Conservation (phyloP, 208 protist genomes). For the Wallacemonas collosoma region DNA sequence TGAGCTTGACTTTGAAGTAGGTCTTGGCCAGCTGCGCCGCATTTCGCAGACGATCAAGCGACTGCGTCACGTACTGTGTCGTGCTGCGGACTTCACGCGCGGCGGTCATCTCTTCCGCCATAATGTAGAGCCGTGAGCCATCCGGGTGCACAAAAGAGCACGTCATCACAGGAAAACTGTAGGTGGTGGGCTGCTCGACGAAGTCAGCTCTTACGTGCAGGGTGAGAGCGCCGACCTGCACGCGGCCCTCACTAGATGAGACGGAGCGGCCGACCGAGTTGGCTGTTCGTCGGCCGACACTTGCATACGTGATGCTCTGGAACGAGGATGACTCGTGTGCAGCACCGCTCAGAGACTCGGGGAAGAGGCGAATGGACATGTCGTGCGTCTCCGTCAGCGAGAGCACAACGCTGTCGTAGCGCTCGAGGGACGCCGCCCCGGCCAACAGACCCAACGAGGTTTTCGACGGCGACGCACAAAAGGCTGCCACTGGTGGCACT, state of each 20-base stretch:
- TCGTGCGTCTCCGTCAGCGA: conserved; percentile 7
- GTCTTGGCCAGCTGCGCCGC: conserved; percentile 35
- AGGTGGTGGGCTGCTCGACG: conserved; percentile 24
- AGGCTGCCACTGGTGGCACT: neutral
- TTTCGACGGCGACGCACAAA: neutral
- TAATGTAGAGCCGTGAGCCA: conserved; percentile 47
- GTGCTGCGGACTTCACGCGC: conserved; percentile 28
- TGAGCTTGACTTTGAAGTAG: conserved; percentile 60
- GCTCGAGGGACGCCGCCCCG: neutral
- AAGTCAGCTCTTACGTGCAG: conserved; percentile 31
- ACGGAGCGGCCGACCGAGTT: neutral
- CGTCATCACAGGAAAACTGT: conserved; percentile 50
- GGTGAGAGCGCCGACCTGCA: conserved; percentile 38
- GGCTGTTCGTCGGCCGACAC: neutral
- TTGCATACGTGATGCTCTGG: neutral
- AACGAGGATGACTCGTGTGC: neutral
- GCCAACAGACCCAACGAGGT: neutral
- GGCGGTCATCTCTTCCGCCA: conserved; percentile 41
- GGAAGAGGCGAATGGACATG: conserved; percentile 12
- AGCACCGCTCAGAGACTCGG: conserved; percentile 5
- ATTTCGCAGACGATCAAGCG: conserved; percentile 26
- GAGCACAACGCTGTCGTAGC: conserved; percentile 7
- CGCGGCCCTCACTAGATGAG: neutral
- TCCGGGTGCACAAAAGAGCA: conserved; percentile 58
- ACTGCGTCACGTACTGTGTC: conserved; percentile 40